Evolutionary conservation across 176 grass and related monocot genomes (phyloP), one percentile per base, ranked within the genome.

Genomic region (Paspalum notatum): DNA sequence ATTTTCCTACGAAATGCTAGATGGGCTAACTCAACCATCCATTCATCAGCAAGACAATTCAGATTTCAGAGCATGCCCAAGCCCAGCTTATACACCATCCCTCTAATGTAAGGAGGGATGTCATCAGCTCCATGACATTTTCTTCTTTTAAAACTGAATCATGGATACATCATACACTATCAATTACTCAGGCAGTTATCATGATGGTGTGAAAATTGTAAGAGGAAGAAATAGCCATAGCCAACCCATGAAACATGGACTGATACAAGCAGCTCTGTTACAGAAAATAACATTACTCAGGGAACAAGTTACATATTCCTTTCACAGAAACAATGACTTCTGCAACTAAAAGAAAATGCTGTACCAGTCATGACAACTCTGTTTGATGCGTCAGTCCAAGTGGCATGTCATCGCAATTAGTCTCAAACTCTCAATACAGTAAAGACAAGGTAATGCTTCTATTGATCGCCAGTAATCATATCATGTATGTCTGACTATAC

Each of bases 401-500:
- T 14, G 16, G 62, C 5, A 44, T 37, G 74, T 44, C 21, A 62
- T 18, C 11, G 0, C 66, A 74, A 44, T 79, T 74, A 74, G 68
- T n/a, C n/a, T n/a, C n/a, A n/a, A n/a, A n/a, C n/a, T 74, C 21
- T 40, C 32, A 53, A 17, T 44, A 14, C 42, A 41, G 60, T 17
- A 53, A 46, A 72, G 60, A 45, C 42, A 62, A 77, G 18, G 20
- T 27, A 51, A 44, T 22, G 21, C 43, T 24, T 18, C 20, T 18
- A 26, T 25, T 53, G 51, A 62, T 56, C 20, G 46, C 18, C 37
- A 0, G 71, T 63, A 6, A 80, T 71, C 27, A 15, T 78, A 78
- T 90, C 77, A 94, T 32, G 87, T 90, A 75, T 86, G 43, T 48
- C 46, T 88, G 26, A 91, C 17, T 69, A 94, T 92, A 81, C 72